phyloP scores from a whole-genome alignment of 2,329 filamentous ascomycete genomes.

The Alternaria sp. region DNA sequence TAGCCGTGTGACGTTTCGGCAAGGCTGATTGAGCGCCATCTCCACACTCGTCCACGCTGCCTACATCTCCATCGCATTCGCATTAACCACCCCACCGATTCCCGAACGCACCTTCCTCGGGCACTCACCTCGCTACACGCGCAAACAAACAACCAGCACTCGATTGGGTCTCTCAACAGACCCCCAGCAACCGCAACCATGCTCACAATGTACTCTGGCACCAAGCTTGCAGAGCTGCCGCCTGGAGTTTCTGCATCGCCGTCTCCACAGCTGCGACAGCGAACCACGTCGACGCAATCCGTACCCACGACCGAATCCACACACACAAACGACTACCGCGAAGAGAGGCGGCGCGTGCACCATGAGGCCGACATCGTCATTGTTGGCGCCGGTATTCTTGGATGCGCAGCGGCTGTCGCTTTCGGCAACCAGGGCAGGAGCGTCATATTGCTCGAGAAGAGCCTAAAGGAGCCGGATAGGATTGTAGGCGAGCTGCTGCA shows the following conservation, averaged over 20 bases:
- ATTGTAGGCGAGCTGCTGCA: slow-evolving; percentile 97
- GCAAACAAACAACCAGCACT: neutral
- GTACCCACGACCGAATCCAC: slow-evolving; percentile 22
- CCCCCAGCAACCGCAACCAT: slow-evolving; percentile 23
- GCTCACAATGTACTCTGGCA: slow-evolving; percentile 37
- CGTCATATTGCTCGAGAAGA: slow-evolving; percentile 87
- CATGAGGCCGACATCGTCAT: slow-evolving; percentile 84
- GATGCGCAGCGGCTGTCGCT: slow-evolving; percentile 84
- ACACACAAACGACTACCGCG: slow-evolving; percentile 37
- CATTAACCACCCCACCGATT: neutral
- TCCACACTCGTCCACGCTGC: neutral
- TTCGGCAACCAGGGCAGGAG: slow-evolving; percentile 89
- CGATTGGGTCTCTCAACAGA: slow-evolving; percentile 22
- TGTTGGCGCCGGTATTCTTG: slow-evolving; percentile 89
- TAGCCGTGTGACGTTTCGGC: slow-evolving; percentile 17
- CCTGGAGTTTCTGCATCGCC: slow-evolving; percentile 27
- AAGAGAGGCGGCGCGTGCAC: slow-evolving; percentile 61
- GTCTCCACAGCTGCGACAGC: slow-evolving; percentile 19
- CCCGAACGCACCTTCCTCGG: neutral
- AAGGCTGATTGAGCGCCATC: slow-evolving; percentile 1
- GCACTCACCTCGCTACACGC: neutral
- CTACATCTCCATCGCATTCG: neutral
- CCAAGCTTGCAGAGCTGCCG: slow-evolving; percentile 35
- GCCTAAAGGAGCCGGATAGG: slow-evolving; percentile 89
- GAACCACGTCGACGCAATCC: slow-evolving; percentile 24